These are phyloP conservation scores for rapeseed (Brassica napus) DNA, from an alignment of 345 rosid genomes.

Conservation along the genomic window Da-Ae NC_063448.1:7401001-7401500, in stretches of 20 bases:
- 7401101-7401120: background rate
- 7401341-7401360: conserved; percentile 2
- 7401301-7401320: conserved; percentile 3
- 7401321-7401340: conserved; percentile 4
- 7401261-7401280: conserved; percentile 18
- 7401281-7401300: conserved; percentile 7
- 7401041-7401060: conserved; percentile 98
- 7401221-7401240: background rate
- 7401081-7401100: conserved; percentile 56
- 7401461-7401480: conserved; percentile 53
- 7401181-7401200: conserved; percentile 30
- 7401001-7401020: conserved; percentile 81
- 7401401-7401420: background rate
- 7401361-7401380: background rate
- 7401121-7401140: background rate
- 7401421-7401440: background rate
- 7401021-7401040: conserved; percentile 98
- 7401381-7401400: background rate
- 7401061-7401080: conserved; percentile 99
- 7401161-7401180: conserved; percentile 28
- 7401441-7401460: background rate
- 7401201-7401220: conserved; percentile 29
- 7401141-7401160: background rate
- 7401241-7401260: conserved; percentile 18
- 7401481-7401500: conserved; percentile 74